phyloP scores from a whole-genome alignment of 1,284 basidiomycete species.

The Pseudozyma thailandica region DNA sequence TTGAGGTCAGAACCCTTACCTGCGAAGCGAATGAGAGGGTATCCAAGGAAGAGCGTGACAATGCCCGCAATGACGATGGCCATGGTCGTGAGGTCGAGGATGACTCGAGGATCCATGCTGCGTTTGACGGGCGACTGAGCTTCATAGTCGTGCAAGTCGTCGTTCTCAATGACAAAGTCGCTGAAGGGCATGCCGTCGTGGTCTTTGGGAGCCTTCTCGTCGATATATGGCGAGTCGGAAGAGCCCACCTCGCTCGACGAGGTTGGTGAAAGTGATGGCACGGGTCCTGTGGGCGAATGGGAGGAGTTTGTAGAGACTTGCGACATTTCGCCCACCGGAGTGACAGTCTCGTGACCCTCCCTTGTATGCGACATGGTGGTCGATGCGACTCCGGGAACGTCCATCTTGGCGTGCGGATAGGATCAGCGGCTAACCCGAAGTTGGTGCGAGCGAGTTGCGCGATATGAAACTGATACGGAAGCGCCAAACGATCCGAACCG shows the following conservation, averaged over 20 bases:
- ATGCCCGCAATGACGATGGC: slow-evolving; percentile 70
- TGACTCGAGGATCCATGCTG: slow-evolving; percentile 21
- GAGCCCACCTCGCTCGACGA: slow-evolving; percentile 19
- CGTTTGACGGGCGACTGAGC: slow-evolving; percentile 27
- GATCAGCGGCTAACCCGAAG: too few species aligned
- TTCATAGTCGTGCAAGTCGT: slow-evolving; percentile 47
- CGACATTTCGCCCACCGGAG: slow-evolving; percentile 1
- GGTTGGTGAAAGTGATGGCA: slow-evolving; percentile 11
- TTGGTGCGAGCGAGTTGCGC: too few species aligned
- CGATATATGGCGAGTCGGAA: slow-evolving; percentile 38
- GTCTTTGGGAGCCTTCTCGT: slow-evolving; percentile 14
- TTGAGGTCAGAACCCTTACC: slow-evolving; percentile 6
- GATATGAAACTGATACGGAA: neutral
- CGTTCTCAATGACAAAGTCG: slow-evolving; percentile 54
- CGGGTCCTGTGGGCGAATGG: neutral
- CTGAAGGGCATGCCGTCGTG: slow-evolving; percentile 35
- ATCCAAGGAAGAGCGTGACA: slow-evolving; percentile 78
- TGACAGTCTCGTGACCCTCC: slow-evolving; percentile 13
- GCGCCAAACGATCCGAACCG: neutral
- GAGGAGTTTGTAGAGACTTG: neutral
- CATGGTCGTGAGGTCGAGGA: slow-evolving; percentile 59
- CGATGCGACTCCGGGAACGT: neutral
- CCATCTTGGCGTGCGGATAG: too few species aligned
- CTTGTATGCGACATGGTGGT: slow-evolving; percentile 20
- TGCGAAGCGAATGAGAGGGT: slow-evolving; percentile 74